Conservation (phyloP, 768 basidiomycete species). For the Pleurotus tuber-regium region DNA sequence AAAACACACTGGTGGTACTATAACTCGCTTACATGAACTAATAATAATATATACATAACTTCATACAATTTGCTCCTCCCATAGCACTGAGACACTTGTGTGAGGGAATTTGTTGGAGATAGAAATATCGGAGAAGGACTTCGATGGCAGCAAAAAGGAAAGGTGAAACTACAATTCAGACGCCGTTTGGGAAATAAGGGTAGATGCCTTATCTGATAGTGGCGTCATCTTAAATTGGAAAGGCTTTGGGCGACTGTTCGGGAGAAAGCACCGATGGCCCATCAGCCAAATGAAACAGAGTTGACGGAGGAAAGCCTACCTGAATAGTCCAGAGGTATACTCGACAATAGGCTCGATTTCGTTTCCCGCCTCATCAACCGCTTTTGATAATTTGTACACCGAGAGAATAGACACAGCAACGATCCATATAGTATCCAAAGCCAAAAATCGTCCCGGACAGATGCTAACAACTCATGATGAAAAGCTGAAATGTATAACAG, state of each 20-base stretch:
- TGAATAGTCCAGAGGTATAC: conserved; percentile 28
- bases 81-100: too few species aligned
- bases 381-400: conserved; percentile 26
- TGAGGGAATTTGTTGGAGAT: too few species aligned
- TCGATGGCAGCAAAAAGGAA: too few species aligned
- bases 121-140: too few species aligned
- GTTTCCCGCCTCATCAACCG: conserved; percentile 22
- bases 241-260: conserved; percentile 1
- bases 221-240: conserved; percentile 1
- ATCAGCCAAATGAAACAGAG: neutral
- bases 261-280: too few species aligned
- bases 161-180: neutral
- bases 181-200: neutral
- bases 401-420: conserved; percentile 27
- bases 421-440: conserved; percentile 24
- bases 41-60: too few species aligned
- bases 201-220: neutral
- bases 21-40: too few species aligned
- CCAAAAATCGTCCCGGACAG: conserved; percentile 31
- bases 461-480: too few species aligned
- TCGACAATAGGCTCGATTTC: conserved; percentile 27
- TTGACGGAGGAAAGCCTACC: conserved; percentile 20
- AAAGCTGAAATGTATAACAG: too few species aligned
- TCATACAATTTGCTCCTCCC: too few species aligned
- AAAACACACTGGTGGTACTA: too few species aligned